Conservation (phyloP, 106 monocot species). For the Acorus calamus region DNA sequence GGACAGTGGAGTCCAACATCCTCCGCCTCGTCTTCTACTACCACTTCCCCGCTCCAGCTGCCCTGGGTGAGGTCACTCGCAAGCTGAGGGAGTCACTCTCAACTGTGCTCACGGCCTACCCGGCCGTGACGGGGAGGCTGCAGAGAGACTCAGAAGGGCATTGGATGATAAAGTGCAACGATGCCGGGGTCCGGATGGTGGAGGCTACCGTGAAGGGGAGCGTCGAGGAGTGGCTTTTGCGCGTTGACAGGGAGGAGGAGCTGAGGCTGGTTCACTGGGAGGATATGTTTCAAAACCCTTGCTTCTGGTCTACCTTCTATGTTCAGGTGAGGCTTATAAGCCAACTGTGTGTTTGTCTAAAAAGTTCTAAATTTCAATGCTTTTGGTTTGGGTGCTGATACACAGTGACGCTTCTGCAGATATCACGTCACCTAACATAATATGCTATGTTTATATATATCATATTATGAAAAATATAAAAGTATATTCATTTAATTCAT, state of each 20-base stretch:
- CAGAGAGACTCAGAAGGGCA: neutral
- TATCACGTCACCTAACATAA: too few relatives aligned
- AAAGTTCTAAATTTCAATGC: neutral
- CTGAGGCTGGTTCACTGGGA: neutral
- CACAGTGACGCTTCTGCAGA: too few relatives aligned
- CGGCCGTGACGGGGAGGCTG: neutral
- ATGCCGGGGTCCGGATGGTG: neutral
- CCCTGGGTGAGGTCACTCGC: neutral
- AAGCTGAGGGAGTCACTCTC: neutral
- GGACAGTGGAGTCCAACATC: neutral
- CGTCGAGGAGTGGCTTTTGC: neutral
- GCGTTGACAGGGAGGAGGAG: neutral
- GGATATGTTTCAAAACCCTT: conserved; percentile 4
- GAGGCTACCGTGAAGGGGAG: neutral
- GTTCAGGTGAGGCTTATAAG: conserved; percentile 1
- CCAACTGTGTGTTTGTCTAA: neutral
- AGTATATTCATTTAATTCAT: too few relatives aligned
- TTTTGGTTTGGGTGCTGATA: neutral
- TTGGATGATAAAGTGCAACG: neutral
- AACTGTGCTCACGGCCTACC: neutral
- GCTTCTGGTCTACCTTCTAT: conserved; percentile 16
- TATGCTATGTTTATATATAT: too few relatives aligned
- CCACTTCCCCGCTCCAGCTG: neutral
- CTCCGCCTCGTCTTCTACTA: neutral
- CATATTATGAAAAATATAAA: too few relatives aligned